These are phyloP conservation scores for Heterobasidion parviporum DNA, from an alignment of 1,284 basidiomycete genomes.

Conservation along the genomic window DNA sequence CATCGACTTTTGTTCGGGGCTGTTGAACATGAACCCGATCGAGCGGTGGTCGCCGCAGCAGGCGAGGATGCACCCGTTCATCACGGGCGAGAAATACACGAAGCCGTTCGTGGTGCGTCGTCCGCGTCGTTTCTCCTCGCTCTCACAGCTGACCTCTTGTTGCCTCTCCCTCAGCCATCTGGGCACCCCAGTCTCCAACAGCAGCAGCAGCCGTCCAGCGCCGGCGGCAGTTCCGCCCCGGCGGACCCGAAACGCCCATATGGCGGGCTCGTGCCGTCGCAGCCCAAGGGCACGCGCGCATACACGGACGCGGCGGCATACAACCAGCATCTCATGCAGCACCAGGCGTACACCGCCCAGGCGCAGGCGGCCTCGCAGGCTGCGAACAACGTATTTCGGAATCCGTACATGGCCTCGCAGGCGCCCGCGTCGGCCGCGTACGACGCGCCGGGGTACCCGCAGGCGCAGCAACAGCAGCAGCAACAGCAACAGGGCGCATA, in stretches of 20 bases:
- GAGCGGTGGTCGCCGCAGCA: constrained; percentile 97
- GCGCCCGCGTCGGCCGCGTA: constrained; percentile 17
- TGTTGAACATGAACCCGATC: constrained; percentile 91
- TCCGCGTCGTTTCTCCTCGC: background rate
- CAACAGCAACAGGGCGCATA: constrained; percentile 31
- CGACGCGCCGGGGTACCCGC: constrained; percentile 7
- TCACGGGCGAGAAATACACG: constrained; percentile 92
- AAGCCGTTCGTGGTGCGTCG: constrained; percentile 78
- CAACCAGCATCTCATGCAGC: constrained; percentile 90
- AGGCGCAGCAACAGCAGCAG: constrained; percentile 16
- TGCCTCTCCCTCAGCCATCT: constrained; percentile 10
- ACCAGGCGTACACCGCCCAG: constrained; percentile 89
- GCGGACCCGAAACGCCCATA: constrained; percentile 83
- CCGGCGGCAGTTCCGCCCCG: constrained; percentile 15
- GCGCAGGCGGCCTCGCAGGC: constrained; percentile 62
- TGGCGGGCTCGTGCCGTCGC: constrained; percentile 84
- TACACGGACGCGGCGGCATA: constrained; percentile 92
- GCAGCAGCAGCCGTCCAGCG: constrained; percentile 21
- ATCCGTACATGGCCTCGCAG: constrained; percentile 59
- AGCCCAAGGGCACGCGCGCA: constrained; percentile 71
- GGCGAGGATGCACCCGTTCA: constrained; percentile 93
- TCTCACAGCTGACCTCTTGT: constrained; percentile 5
- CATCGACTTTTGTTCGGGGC: constrained; percentile 95
- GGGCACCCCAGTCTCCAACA: constrained; percentile 35
- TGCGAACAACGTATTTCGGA: constrained; percentile 58